Base-by-base conservation (phyloP, 1,139 yeast genomes). In the Kazachstania sp. region DNA sequence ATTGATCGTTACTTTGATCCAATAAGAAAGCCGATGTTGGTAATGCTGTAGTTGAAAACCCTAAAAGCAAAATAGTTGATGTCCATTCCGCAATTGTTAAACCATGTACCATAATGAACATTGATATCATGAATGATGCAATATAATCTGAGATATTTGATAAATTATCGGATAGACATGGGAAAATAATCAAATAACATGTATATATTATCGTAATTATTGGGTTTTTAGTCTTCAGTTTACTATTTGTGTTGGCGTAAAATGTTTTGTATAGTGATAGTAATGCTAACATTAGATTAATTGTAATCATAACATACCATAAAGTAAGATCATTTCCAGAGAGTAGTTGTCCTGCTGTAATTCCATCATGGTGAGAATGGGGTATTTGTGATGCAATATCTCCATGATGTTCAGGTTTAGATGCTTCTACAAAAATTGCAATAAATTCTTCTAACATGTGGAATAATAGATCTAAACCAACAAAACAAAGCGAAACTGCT, bases 381-480 rank as follows among this genome's bases (percentile, higher is more conserved):
- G 45, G 49, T 12, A 43, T 43, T 32, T 43, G 46, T 54, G 55
- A 29, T 16, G 20, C 38, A 13, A 50, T 48, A 30, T 62, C 64
- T n/a, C 43, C 48, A 37, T 59, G 58, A 15, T 64, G 61, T 11
- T 64, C 62, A 8, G 49, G 47, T 23, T 52, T 49, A 13, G 52
- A 49, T 4, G 54, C 45, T 47, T 71, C 73, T 20, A 72, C 81
- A 53, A 72, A 68, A 26, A 66, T 67, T 29, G 77, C 77, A 39
- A 85, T 77, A 42, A 79, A 63, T 54, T 86, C 95, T 64, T 92
- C 97, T 19, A 86, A 60, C 13, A 86, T 75, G 64, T 92, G 98
- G 47, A 95, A 85, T 45, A 86, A 70, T 48, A 92, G 71, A 63
- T 92, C 97, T 49, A 87, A 78, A 0, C 97, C 97, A 54, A 90